These are phyloP conservation scores for Haplosporangium gracile DNA, from an alignment of 192 early-diverging fungal species.

Conservation along the genomic window DNA sequence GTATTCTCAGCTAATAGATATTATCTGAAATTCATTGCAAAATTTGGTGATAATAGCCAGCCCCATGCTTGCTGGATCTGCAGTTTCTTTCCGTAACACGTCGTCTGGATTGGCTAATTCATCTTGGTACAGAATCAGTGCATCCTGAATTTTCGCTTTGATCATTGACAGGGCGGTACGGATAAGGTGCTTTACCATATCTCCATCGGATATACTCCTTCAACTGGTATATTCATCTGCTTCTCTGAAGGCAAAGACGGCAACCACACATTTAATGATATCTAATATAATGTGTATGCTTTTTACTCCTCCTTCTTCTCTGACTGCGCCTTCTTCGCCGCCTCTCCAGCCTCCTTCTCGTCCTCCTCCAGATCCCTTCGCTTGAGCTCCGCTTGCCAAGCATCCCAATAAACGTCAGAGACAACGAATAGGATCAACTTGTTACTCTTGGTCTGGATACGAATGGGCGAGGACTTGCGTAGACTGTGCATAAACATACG, in stretches of 20 bases:
- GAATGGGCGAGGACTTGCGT: slow-evolving; percentile 7
- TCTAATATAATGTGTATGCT: too few species aligned
- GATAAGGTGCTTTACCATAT: slow-evolving; percentile 61
- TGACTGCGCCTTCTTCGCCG: not conserved
- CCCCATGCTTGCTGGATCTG: slow-evolving; percentile 85
- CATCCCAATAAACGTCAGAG: slow-evolving; percentile 20
- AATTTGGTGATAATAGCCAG: slow-evolving; percentile 99
- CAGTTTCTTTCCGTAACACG: not conserved
- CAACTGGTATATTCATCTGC: too few species aligned
- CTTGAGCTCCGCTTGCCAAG: slow-evolving; percentile 16
- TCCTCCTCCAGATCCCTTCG: slow-evolving; percentile 15
- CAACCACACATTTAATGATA: too few species aligned
- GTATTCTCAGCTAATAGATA: too few species aligned
- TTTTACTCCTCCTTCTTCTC: not conserved
- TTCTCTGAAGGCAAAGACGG: too few species aligned
- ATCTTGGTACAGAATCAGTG: slow-evolving; percentile 83
- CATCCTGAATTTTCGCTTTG: slow-evolving; percentile 93
- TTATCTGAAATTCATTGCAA: slow-evolving; percentile 86
- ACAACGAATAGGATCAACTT: slow-evolving; percentile 19
- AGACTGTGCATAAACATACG: slow-evolving; percentile 20
- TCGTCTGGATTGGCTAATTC: slow-evolving; percentile 71
- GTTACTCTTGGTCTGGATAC: slow-evolving; percentile 7
- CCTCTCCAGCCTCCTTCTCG: slow-evolving; percentile 13
- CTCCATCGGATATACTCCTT: too few species aligned
- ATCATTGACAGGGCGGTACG: slow-evolving; percentile 97